phyloP scores from a whole-genome alignment of 768 basidiomycete genomes.

The Leccinum sublutescens region DNA sequence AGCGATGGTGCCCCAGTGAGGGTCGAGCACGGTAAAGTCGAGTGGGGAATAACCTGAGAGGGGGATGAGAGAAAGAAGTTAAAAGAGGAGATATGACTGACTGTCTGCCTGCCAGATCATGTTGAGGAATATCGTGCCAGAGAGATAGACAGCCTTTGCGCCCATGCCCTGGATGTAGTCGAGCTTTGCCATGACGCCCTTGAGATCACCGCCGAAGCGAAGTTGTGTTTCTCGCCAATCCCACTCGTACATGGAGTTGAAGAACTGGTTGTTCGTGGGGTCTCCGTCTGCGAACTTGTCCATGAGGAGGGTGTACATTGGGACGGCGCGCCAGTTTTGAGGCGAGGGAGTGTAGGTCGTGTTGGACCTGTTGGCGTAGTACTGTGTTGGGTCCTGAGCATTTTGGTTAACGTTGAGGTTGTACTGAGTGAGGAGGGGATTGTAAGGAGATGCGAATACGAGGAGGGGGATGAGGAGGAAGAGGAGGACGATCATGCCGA shows the following conservation, averaged over 20 bases:
- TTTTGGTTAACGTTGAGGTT: constrained; percentile 79
- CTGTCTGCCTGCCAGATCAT: constrained; percentile 98
- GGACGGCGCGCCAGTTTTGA: constrained; percentile 79
- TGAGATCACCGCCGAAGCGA: constrained; percentile 85
- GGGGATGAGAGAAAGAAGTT: background rate
- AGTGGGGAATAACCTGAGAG: constrained; percentile 80
- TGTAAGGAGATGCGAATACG: constrained; percentile 63
- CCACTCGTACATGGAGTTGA: constrained; percentile 72
- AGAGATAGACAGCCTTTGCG: constrained; percentile 79
- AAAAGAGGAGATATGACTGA: constrained; percentile 39
- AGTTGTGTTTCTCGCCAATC: constrained; percentile 90
- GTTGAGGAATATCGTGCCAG: constrained; percentile 90
- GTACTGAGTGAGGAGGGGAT: constrained; percentile 62
- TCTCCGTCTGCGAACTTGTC: constrained; percentile 96
- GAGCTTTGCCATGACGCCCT: constrained; percentile 67
- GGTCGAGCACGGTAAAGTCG: constrained; percentile 87
- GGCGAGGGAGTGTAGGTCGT: constrained; percentile 77
- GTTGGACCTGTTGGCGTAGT: constrained; percentile 58
- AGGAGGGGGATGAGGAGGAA: constrained; percentile 29
- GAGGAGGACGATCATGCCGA: background rate
- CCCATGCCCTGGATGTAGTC: constrained; percentile 95
- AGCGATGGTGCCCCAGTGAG: constrained; percentile 83
- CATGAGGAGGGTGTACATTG: constrained; percentile 77
- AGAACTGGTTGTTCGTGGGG: constrained; percentile 89
- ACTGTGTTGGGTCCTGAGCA: constrained; percentile 65